Base-by-base conservation (phyloP, 1,284 basidiomycete species). In the Lentinus polychrous region DNA sequence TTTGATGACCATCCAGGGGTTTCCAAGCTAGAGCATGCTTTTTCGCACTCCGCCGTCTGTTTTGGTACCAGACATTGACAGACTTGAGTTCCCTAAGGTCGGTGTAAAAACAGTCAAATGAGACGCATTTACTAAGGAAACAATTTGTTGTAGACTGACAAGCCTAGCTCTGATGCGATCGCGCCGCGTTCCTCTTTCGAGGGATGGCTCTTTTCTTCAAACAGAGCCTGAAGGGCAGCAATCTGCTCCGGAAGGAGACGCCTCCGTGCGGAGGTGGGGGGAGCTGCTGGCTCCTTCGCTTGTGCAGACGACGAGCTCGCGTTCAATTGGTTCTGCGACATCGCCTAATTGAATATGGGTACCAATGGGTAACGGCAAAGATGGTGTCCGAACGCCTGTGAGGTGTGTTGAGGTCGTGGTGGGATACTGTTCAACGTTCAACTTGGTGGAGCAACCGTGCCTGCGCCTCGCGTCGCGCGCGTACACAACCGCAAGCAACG, bases 61-160 rank as follows among this genome's bases (percentile, higher is more conserved):
- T 75, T 60, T 75, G 73, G 54, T 74, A 75, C 73, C 73, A 75
- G 35, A 76, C 69, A 46, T 70, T 75, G 51, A 76, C 58, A 8
- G 73, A 70, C 60, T 74, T 76, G 56, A 73, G 57, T 44, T 74
- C 69, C 63, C 72, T 74, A 44, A 5, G 10, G 27, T 27, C 10
- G 27, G 8, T 42, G 20, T 42, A 18, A 42, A 10, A 42, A 27
- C 27, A 27, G 10, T 27, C 5, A 27, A 27, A 10, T 27, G 27
- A 27, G 27, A 10, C 27, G 4, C 10, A 27, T 4, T 31, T 42
- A 50, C 31, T 3, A 20, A 31, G 24, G 36, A 27, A 27, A 27
- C 27, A 20, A 23, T 20, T 37, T 11, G n/a, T 31, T 20, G 8
- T 37, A 5, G 34, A 64, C 70, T 38, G 49, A 75, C 74, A 76